phyloP scores from a whole-genome alignment of 768 basidiomycete genomes.

The Podaxis sp. region DNA sequence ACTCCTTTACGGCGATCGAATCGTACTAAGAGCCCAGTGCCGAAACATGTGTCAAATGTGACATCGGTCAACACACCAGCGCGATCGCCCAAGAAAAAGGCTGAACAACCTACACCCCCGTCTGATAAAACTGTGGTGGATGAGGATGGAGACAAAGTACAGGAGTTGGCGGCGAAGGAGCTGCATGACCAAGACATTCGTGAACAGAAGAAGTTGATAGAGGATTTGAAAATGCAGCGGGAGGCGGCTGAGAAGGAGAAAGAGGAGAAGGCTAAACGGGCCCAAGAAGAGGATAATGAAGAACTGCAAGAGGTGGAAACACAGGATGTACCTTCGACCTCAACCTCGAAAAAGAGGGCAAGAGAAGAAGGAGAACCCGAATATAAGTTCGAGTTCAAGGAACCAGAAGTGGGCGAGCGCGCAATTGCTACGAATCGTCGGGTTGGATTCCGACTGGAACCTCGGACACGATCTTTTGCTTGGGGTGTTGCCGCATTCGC shows the following conservation, averaged over 20 bases:
- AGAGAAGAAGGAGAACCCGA: constrained; percentile 56
- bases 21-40: constrained; percentile 21
- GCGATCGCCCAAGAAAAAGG: constrained; percentile 30
- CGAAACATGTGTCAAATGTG: constrained; percentile 6
- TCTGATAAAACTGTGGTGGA: constrained; percentile 64
- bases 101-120: constrained; percentile 35
- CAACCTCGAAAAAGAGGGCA: constrained; percentile 39
- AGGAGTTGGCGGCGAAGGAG: constrained; percentile 58
- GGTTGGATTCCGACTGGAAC: constrained; percentile 55
- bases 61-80: constrained; percentile 24
- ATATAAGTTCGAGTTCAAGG: constrained; percentile 64
- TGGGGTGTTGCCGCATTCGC: constrained; percentile 89
- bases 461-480: constrained; percentile 71
- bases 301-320: constrained; percentile 36
- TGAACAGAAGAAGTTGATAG: constrained; percentile 78
- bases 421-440: constrained; percentile 62
- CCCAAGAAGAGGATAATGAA: constrained; percentile 23
- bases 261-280: not conserved
- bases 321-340: constrained; percentile 28
- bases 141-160: constrained; percentile 58
- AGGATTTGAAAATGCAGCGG: constrained; percentile 66
- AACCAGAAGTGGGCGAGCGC: constrained; percentile 59
- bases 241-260: constrained; percentile 27
- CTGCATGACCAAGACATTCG: constrained; percentile 69
- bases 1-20: constrained; percentile 18